These are phyloP conservation scores for Takashimella koratensis DNA, from an alignment of 1,284 basidiomycete genomes.

Conservation along the genomic window DNA sequence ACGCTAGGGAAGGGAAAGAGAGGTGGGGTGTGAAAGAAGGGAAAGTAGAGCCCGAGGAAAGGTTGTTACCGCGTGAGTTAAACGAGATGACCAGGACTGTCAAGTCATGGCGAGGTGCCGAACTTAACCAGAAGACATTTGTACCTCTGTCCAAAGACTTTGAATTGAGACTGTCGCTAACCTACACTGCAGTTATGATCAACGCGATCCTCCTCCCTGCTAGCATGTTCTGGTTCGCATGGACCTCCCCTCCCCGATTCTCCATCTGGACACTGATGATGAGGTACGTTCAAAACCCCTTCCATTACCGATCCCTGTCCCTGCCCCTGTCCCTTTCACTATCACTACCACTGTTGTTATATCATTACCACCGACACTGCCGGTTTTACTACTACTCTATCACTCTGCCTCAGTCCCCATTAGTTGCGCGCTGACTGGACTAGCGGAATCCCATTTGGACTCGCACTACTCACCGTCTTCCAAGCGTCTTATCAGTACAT, in stretches of 20 bases:
- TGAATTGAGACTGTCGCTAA: too few relatives aligned
- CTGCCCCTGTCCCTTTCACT: neutral
- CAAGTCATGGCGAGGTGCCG: neutral
- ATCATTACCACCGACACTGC: neutral
- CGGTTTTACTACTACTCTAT: neutral
- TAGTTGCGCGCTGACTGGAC: too few relatives aligned
- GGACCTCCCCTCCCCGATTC: conserved; percentile 22
- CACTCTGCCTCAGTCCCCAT: neutral
- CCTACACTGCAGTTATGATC: conserved; percentile 16
- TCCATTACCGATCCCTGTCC: neutral
- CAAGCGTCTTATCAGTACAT: conserved; percentile 27
- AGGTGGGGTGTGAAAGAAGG: conserved; percentile 21
- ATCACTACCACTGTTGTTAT: neutral
- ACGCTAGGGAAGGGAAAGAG: conserved; percentile 18
- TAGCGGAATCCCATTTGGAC: conserved; percentile 24
- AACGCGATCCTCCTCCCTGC: conserved; percentile 18
- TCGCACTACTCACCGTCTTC: conserved; percentile 26
- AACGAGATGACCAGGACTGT: too few relatives aligned
- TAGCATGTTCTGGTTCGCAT: conserved; percentile 30
- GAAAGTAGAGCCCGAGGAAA: conserved; percentile 28
- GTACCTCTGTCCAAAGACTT: too few relatives aligned
- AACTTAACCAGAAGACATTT: too few relatives aligned
- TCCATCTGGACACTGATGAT: conserved; percentile 25
- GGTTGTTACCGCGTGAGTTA: conserved; percentile 25
- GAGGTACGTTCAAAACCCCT: conserved; percentile 10